phyloP scores from a whole-genome alignment of 768 basidiomycete genomes.

The Cystobasidium tubakii region DNA sequence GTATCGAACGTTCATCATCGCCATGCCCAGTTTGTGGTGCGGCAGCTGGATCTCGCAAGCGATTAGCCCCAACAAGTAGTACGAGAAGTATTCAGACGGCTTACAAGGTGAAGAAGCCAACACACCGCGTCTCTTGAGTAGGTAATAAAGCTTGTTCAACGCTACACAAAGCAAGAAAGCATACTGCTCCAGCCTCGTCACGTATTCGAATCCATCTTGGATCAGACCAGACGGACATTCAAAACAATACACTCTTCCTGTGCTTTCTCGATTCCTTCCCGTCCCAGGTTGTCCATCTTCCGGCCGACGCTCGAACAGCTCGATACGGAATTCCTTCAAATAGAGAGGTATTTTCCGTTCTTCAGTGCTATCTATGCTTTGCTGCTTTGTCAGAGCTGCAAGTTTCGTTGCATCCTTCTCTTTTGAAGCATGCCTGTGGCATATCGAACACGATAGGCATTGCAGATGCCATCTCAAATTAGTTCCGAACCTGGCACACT shows the following conservation, averaged over 20 bases:
- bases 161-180: conserved; percentile 95
- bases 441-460: conserved; percentile 76
- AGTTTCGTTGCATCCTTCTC: conserved; percentile 57
- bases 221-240: conserved; percentile 51
- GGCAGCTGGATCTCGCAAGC: conserved; percentile 36
- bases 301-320: neutral
- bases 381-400: conserved; percentile 47
- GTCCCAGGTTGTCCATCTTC: neutral
- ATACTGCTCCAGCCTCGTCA: conserved; percentile 92
- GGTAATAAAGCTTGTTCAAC: conserved; percentile 76
- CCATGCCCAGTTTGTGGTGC: conserved; percentile 50
- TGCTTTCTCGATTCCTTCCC: neutral
- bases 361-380: neutral
- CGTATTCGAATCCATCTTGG: conserved; percentile 72
- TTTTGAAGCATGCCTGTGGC: conserved; percentile 63
- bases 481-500: conserved; percentile 89
- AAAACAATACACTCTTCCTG: conserved; percentile 60
- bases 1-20: conserved; percentile 45
- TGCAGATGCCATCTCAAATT: conserved; percentile 95
- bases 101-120: conserved; percentile 73
- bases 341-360: conserved; percentile 8
- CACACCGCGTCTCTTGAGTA: conserved; percentile 79
- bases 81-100: neutral
- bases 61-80: neutral
- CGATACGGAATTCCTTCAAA: conserved; percentile 38